Evolutionary conservation across 2,329 filamentous ascomycete genomes (phyloP).

Genomic region (Huntiella decipiens): DNA sequence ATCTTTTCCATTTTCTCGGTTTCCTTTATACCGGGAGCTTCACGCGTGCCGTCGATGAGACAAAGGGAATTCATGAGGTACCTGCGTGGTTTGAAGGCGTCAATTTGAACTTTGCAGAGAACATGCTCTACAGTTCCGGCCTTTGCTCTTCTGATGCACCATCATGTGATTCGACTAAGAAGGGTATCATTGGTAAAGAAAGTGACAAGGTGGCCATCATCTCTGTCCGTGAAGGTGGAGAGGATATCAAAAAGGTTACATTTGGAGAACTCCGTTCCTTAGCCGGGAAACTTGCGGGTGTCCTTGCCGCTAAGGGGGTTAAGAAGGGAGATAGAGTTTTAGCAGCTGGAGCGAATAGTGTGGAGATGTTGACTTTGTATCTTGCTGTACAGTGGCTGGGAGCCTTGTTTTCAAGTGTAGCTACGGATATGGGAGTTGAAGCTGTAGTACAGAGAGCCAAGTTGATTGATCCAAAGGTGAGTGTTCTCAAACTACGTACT

Average conservation of each 20-base stretch:
- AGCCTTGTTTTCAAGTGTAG: constrained; percentile 55
- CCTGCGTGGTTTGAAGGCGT: constrained; percentile 65
- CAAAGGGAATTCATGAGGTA: constrained; percentile 47
- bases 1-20: constrained; percentile 39
- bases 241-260: constrained; percentile 35
- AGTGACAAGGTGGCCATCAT: constrained; percentile 52
- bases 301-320: constrained; percentile 45
- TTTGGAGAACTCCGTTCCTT: constrained; percentile 46
- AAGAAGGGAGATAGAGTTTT: constrained; percentile 55
- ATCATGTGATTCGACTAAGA: constrained; percentile 19
- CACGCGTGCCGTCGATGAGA: constrained; percentile 46
- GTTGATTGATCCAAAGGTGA: constrained; percentile 48
- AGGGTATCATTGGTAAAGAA: constrained; percentile 43
- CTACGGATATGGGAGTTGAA: constrained; percentile 67
- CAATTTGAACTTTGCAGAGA: constrained; percentile 60
- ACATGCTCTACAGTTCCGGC: constrained; percentile 42
- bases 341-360: constrained; percentile 53
- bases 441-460: constrained; percentile 56
- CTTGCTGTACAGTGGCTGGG: constrained; percentile 52
- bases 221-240: constrained; percentile 50
- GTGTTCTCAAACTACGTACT: background rate
- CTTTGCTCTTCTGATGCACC: constrained; percentile 17
- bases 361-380: constrained; percentile 55
- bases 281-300: constrained; percentile 41
- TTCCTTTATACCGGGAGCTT: constrained; percentile 46